Evolutionary conservation across 257 asterid genomes (phyloP), one percentile per base, ranked within the genome.

Genomic region (Solanum ahanhuiri): DNA sequence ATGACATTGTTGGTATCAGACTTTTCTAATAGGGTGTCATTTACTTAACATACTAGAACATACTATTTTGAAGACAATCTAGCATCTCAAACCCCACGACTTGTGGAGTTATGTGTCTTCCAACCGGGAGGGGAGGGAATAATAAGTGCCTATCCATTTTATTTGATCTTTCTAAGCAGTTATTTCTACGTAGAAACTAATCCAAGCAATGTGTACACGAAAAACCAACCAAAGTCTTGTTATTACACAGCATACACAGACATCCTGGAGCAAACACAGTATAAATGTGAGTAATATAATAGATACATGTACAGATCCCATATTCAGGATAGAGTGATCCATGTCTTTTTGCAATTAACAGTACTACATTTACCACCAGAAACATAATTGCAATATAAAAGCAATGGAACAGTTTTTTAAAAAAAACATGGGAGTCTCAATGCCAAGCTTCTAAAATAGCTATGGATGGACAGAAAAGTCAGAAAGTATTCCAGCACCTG

Each of bases 401-500:
- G 25, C 39, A 79, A 43, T 48, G 10, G 7, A 79, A 48, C 67
- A 30, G 22, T 79, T 43, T 4, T 48, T 4, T 0, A 0, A 3
- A 79, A 43, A 45, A 12, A 45, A 1, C 7, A 15, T 15, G 66
- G 66, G 84, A 48, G 5, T 79, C 66, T 17, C 18, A 4, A 77
- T 17, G 37, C 63, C 51, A 25, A 43, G 37, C 37, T 77, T 43
- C 83, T 77, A 70, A 39, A 86, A 28, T 12, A 6, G 83, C 83
- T 10, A 69, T 45, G 51, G 71, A 71, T 71, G 51, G 10, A 48
- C 58, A 23, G 72, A 23, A 18, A 22, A 69, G 60, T n/a, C 54
- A 30, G 45, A 85, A 70, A 71, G 87, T 22, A 33, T 31, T 85
- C 60, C 69, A 87, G 89, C 89, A 94, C 98, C 94, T 23, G 91